These are phyloP conservation scores for Cladobotryum protrusum DNA, from an alignment of 2,329 filamentous ascomycete genomes.

Conservation along the genomic window DNA sequence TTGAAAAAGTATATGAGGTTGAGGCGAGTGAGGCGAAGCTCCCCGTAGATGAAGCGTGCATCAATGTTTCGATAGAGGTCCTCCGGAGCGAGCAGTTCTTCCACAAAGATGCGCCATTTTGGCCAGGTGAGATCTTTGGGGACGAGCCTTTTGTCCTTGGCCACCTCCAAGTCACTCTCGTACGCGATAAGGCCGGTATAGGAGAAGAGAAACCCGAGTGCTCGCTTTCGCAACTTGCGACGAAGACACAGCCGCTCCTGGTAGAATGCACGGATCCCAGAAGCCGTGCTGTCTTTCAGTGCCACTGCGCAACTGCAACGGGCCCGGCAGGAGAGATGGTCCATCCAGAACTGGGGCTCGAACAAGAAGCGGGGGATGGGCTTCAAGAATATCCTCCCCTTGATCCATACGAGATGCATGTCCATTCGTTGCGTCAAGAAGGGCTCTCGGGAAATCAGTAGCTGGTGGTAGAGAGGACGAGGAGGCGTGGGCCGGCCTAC, in stretches of 20 bases:
- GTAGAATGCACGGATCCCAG: not conserved
- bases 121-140: not conserved
- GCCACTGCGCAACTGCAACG: not conserved
- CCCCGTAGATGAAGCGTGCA: constrained; percentile 10
- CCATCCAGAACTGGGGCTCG: constrained; percentile 1
- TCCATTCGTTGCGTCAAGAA: constrained; percentile 7
- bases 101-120: constrained; percentile 2
- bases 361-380: constrained; percentile 7
- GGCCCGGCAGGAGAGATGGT: not conserved
- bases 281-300: not conserved
- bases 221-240: not conserved
- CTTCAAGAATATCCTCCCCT: constrained; percentile 4
- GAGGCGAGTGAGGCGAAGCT: constrained; percentile 4
- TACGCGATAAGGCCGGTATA: constrained; percentile 3
- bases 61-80: constrained; percentile 1
- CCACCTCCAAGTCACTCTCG: constrained; percentile 8
- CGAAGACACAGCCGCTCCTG: not conserved
- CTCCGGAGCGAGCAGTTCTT: not conserved
- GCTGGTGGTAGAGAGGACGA: constrained; percentile 6
- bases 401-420: constrained; percentile 5
- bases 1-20: constrained; percentile 2
- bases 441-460: constrained; percentile 1
- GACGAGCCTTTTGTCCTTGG: not conserved
- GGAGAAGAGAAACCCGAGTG: constrained; percentile 6
- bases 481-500: constrained; percentile 3